phyloP scores from a whole-genome alignment of 2,329 filamentous ascomycete species.

The Talaromyces amestolkiae region DNA sequence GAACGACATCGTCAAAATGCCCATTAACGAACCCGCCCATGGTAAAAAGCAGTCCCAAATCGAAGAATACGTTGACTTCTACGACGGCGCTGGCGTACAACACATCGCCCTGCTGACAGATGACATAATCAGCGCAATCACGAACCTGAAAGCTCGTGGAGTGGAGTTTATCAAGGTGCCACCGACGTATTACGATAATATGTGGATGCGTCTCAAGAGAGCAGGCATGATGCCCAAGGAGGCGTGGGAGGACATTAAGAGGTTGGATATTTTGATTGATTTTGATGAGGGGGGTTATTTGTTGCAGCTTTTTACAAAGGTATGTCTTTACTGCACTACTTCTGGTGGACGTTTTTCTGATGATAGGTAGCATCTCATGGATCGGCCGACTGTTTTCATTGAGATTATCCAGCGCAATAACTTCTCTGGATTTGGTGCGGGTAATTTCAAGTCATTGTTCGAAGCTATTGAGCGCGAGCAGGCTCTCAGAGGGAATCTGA shows the following conservation, averaged over 20 bases:
- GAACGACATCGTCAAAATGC: constrained; percentile 91
- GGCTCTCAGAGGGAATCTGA: constrained; percentile 75
- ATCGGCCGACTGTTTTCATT: constrained; percentile 90
- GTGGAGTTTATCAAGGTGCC: constrained; percentile 93
- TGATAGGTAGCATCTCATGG: constrained; percentile 68
- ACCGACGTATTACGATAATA: constrained; percentile 76
- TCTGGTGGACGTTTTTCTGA: background rate
- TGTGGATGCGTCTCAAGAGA: constrained; percentile 69
- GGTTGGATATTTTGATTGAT: constrained; percentile 85
- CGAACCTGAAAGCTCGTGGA: constrained; percentile 76
- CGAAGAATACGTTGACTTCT: constrained; percentile 89
- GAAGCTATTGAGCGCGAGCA: constrained; percentile 95
- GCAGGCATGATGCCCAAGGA: constrained; percentile 64
- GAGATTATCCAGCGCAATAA: constrained; percentile 93
- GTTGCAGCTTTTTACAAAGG: constrained; percentile 70
- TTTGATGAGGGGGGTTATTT: constrained; percentile 92
- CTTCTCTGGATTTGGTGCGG: constrained; percentile 88
- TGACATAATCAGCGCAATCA: constrained; percentile 75
- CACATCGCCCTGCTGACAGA: constrained; percentile 83
- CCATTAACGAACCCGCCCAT: constrained; percentile 90
- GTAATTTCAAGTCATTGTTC: constrained; percentile 93
- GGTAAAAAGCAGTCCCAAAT: constrained; percentile 93
- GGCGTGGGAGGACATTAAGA: constrained; percentile 73
- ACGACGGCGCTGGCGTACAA: constrained; percentile 84
- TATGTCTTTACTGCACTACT: constrained; percentile 23